Evolutionary conservation across 768 basidiomycete species (phyloP).

Genomic region (Tylopilus plumbeoviolaceoides): DNA sequence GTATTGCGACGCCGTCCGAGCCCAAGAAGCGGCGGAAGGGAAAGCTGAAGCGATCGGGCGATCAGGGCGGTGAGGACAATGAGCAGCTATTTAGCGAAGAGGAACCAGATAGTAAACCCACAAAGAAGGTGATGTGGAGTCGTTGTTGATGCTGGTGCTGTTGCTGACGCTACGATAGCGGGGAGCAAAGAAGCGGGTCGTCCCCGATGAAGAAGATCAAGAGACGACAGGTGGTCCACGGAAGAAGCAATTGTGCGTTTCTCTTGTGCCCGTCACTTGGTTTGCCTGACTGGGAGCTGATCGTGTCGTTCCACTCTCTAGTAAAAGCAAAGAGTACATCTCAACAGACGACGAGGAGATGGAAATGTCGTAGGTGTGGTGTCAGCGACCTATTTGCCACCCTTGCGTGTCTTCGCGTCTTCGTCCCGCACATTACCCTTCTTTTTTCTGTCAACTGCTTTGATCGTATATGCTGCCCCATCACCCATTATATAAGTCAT

Average conservation of each 20-base stretch:
- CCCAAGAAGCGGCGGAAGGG: constrained; percentile 78
- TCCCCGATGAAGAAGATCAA: constrained; percentile 76
- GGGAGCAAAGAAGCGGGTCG: constrained; percentile 66
- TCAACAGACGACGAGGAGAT: constrained; percentile 82
- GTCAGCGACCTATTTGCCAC: neutral
- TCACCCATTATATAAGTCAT: neutral
- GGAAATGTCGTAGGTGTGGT: constrained; percentile 35
- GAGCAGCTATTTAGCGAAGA: constrained; percentile 69
- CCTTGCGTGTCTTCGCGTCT: neutral
- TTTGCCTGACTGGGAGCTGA: neutral
- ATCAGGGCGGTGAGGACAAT: constrained; percentile 53
- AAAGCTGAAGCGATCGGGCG: constrained; percentile 56
- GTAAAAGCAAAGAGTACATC: constrained; percentile 87
- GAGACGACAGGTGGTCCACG: constrained; percentile 58
- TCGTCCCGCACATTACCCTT: neutral
- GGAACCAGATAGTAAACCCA: constrained; percentile 52
- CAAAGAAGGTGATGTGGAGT: constrained; percentile 56
- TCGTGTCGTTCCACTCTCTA: constrained; percentile 25
- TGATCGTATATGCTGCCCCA: neutral
- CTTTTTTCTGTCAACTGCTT: neutral
- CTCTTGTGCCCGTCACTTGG: neutral
- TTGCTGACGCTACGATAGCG: constrained; percentile 28
- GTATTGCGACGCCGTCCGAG: constrained; percentile 31
- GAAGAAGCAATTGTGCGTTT: constrained; percentile 74
- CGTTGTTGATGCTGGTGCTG: neutral